phyloP scores from a whole-genome alignment of 2,329 filamentous ascomycete genomes.

The Geosmithia putterillii region DNA sequence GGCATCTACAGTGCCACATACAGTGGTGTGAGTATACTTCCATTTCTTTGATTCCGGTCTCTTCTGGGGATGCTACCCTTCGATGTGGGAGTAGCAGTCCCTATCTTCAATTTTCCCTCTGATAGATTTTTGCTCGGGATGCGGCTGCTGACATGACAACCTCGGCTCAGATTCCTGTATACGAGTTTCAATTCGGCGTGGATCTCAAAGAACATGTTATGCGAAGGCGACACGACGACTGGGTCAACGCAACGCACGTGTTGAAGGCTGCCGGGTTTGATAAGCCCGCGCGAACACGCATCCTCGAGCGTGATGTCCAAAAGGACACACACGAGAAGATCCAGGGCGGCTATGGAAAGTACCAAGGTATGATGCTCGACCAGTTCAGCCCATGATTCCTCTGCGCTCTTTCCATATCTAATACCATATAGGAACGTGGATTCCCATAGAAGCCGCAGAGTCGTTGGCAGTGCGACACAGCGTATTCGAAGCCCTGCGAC shows the following conservation, averaged over 20 bases:
- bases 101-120: conserved; percentile 4
- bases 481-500: conserved; percentile 67
- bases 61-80: not conserved
- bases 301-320: conserved; percentile 92
- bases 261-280: conserved; percentile 95
- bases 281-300: conserved; percentile 88
- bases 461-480: conserved; percentile 78
- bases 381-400: not conserved
- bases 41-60: not conserved
- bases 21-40: conserved; percentile 44
- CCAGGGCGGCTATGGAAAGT: conserved; percentile 96
- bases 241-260: conserved; percentile 99
- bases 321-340: conserved; percentile 97
- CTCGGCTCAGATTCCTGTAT: conserved; percentile 72
- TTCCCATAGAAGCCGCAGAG: conserved; percentile 73
- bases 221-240: conserved; percentile 84
- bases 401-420: conserved; percentile 2
- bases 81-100: not conserved
- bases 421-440: conserved; percentile 67
- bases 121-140: no score
- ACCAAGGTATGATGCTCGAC: conserved; percentile 57
- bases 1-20: conserved; percentile 59
- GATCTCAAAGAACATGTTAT: conserved; percentile 84
- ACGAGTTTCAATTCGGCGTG: conserved; percentile 76
- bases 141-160: not conserved